A percentile compares a stretch with the other conserved stretches of the same genome.
phyloP scores from a whole-genome alignment of 2,329 filamentous ascomycete species.

The Aspergillus flavus region DNA sequence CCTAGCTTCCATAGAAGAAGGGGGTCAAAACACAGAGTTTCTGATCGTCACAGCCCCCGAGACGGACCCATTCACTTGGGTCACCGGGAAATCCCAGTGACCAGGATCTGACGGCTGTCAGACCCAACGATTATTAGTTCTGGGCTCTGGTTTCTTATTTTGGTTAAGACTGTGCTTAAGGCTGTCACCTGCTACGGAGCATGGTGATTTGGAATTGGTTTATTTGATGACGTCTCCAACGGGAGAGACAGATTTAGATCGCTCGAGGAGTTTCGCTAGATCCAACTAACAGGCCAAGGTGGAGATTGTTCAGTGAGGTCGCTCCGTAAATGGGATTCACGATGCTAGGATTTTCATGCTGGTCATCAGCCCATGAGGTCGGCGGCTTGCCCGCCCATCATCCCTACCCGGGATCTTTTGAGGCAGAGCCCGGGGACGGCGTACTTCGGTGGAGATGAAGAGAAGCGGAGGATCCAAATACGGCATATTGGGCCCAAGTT shows the following conservation, averaged over 20 bases:
- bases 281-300: not conserved
- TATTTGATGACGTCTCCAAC: slow-evolving; percentile 18
- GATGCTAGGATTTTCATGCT: not conserved
- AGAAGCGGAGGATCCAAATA: not conserved
- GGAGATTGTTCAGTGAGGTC: slow-evolving; percentile 5
- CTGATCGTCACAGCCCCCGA: slow-evolving; percentile 21
- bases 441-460: not conserved
- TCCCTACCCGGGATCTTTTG: not conserved
- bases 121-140: slow-evolving; percentile 17
- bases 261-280: slow-evolving; percentile 11
- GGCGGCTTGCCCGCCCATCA: not conserved
- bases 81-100: slow-evolving; percentile 24
- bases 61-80: slow-evolving; percentile 20
- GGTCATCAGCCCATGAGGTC: not conserved
- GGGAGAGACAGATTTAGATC: slow-evolving; percentile 12
- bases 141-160: slow-evolving; percentile 18
- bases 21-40: slow-evolving; percentile 19
- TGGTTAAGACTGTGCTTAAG: slow-evolving; percentile 1
- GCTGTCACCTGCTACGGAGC: not conserved
- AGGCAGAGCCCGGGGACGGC: not conserved
- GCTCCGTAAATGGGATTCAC: not conserved
- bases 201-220: slow-evolving; percentile 22
- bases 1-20: slow-evolving; percentile 1
- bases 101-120: slow-evolving; percentile 24
- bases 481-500: not conserved